phyloP scores from a whole-genome alignment of 257 asterid species.

The Solanum ossicruentum region DNA sequence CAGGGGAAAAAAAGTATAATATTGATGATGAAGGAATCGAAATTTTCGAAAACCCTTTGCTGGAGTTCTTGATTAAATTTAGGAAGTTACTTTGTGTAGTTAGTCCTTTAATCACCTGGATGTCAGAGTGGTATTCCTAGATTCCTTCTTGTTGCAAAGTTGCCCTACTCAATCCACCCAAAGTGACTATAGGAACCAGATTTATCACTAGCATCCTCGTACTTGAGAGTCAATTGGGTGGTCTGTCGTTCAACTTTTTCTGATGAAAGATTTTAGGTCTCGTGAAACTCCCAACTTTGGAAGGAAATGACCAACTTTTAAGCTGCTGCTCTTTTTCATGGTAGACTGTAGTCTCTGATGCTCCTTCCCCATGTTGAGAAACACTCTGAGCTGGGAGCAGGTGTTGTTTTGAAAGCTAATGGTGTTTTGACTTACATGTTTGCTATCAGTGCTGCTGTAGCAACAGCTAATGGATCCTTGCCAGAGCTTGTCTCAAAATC shows the following conservation, averaged over 20 bases:
- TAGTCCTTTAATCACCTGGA: not conserved
- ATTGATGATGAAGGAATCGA: not conserved
- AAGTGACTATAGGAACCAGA: not conserved
- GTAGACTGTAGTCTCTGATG: not conserved
- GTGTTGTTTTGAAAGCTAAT: not conserved
- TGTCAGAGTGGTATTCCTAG: not conserved
- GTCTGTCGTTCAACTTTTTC: not conserved
- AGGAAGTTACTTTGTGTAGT: not conserved
- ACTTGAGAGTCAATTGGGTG: not conserved
- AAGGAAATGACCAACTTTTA: not conserved
- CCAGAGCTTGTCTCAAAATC: conserved; percentile 10
- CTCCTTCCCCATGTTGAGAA: not conserved
- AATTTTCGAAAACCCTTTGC: not conserved
- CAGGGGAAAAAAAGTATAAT: not conserved
- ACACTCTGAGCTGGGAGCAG: not conserved
- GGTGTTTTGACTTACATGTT: not conserved
- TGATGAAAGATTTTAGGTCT: not conserved
- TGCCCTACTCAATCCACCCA: too few relatives aligned
- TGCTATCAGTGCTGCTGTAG: conserved; percentile 41
- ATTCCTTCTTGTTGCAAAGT: not conserved
- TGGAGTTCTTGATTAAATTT: not conserved
- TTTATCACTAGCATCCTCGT: not conserved
- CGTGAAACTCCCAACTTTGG: not conserved
- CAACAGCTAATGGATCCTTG: conserved; percentile 42
- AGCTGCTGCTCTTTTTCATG: not conserved